phyloP scores from a whole-genome alignment of 179 eudicot species.

The Silene coronaria region DNA sequence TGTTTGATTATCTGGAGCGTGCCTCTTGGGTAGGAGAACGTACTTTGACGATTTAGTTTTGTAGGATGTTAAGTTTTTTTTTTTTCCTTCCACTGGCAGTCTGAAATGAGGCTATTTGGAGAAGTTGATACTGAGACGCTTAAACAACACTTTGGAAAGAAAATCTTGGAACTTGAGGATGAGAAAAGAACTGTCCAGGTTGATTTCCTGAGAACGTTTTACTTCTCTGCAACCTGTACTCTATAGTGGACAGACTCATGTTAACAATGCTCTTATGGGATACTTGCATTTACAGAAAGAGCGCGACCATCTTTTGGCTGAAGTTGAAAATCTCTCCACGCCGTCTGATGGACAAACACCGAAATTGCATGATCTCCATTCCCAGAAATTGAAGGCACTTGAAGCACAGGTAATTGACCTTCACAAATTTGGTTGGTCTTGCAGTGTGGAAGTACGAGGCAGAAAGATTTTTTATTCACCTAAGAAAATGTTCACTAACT shows the following conservation, averaged over 20 bases:
- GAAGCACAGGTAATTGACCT: conserved; percentile 73
- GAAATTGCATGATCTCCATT: conserved; percentile 77
- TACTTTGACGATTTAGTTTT: background rate
- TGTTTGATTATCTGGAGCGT: background rate
- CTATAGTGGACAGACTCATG: conserved; percentile 1
- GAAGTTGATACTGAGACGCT: conserved; percentile 80
- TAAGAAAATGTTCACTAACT: background rate
- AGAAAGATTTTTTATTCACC: background rate
- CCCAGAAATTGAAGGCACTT: conserved; percentile 82
- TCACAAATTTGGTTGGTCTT: background rate
- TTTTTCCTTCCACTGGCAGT: conserved; percentile 41
- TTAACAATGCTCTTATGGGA: background rate
- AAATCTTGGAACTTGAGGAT: conserved; percentile 89
- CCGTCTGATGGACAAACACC: conserved; percentile 86
- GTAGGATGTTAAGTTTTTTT: conserved; percentile 5
- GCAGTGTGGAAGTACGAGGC: background rate
- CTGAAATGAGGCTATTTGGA: conserved; percentile 96
- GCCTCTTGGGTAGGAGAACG: background rate
- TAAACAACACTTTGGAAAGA: conserved; percentile 98
- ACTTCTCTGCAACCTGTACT: background rate
- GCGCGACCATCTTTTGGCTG: conserved; percentile 83
- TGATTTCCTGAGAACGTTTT: background rate
- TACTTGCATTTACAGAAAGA: conserved; percentile 70
- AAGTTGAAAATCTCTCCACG: conserved; percentile 80
- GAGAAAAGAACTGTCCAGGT: conserved; percentile 94